Percentiles rank a stretch among this genome's conserved stretches.
Conservation (phyloP, 331 rosid species). For the Quercus tomentella region DNA sequence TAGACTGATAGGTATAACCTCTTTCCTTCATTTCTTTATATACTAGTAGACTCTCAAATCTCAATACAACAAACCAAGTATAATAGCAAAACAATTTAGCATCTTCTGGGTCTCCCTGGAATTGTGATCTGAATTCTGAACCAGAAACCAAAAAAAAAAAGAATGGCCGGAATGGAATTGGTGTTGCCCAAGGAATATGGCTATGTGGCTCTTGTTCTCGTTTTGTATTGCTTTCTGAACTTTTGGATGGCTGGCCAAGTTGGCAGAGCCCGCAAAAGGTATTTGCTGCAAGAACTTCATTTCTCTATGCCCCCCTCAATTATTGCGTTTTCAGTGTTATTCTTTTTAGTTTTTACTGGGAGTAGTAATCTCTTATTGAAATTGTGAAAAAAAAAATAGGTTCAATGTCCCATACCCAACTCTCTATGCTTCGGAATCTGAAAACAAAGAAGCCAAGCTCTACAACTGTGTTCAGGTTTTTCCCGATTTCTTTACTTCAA, state of each 20-base stretch:
- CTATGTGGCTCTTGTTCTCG: conserved; percentile 56
- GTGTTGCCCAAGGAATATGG: conserved; percentile 70
- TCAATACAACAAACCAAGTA: no score
- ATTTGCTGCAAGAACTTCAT: neutral
- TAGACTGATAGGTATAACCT: no score
- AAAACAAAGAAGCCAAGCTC: conserved; percentile 67
- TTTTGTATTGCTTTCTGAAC: conserved; percentile 61
- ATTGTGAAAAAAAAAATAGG: conserved; percentile 31
- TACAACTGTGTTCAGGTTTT: conserved; percentile 73
- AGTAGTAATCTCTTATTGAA: neutral
- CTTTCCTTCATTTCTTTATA: no score
- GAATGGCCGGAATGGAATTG: conserved; percentile 33
- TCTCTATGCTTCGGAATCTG: conserved; percentile 62
- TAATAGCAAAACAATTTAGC: no score
- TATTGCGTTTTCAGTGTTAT: no score
- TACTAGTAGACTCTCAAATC: no score
- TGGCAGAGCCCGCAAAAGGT: conserved; percentile 68
- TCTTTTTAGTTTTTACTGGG: no score
- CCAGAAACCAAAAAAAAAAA: neutral
- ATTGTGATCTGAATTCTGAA: no score
- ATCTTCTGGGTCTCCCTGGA: no score
- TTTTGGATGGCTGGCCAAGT: conserved; percentile 58
- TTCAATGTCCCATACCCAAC: conserved; percentile 57
- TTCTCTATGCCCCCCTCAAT: neutral
- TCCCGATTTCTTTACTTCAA: no score